These are phyloP conservation scores for Paraphaeosphaeria minitans DNA, from an alignment of 2,329 filamentous ascomycete species.

Conservation along the genomic window DNA sequence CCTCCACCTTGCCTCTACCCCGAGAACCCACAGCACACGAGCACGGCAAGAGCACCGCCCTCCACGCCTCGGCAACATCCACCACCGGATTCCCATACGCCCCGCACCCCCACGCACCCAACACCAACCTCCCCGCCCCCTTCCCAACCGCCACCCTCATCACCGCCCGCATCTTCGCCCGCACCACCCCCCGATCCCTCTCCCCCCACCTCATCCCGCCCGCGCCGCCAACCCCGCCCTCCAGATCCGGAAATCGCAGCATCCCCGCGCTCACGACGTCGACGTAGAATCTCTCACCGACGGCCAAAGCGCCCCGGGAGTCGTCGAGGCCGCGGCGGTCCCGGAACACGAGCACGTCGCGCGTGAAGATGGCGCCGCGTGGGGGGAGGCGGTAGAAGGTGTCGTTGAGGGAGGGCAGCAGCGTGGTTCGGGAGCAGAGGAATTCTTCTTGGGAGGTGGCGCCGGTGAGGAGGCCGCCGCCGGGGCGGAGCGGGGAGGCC, in stretches of 20 bases:
- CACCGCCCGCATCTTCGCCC: slow-evolving; percentile 63
- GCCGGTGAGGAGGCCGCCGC: slow-evolving; percentile 65
- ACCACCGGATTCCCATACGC: slow-evolving; percentile 66
- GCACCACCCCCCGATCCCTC: slow-evolving; percentile 56
- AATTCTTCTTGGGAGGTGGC: slow-evolving; percentile 66
- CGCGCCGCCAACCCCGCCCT: slow-evolving; percentile 26
- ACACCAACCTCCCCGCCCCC: slow-evolving; percentile 57
- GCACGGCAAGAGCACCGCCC: slow-evolving; percentile 40
- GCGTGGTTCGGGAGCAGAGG: slow-evolving; percentile 65
- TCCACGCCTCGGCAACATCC: slow-evolving; percentile 64
- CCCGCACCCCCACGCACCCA: slow-evolving; percentile 70
- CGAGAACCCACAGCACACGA: too few species aligned
- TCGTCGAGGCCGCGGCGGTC: slow-evolving; percentile 34
- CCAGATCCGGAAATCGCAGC: slow-evolving; percentile 62
- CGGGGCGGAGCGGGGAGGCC: slow-evolving; percentile 65
- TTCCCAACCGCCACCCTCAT: slow-evolving; percentile 56
- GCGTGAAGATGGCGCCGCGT: slow-evolving; percentile 61
- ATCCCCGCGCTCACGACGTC: slow-evolving; percentile 65
- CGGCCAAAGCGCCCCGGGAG: slow-evolving; percentile 47
- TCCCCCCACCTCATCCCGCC: slow-evolving; percentile 22
- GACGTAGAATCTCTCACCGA: slow-evolving; percentile 62
- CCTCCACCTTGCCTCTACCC: slow-evolving; percentile 26
- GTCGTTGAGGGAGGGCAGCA: slow-evolving; percentile 63
- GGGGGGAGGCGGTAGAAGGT: slow-evolving; percentile 66
- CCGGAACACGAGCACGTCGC: slow-evolving; percentile 65